phyloP scores from a whole-genome alignment of 2,329 filamentous ascomycete species.

The Amesomyces nigricolor region DNA sequence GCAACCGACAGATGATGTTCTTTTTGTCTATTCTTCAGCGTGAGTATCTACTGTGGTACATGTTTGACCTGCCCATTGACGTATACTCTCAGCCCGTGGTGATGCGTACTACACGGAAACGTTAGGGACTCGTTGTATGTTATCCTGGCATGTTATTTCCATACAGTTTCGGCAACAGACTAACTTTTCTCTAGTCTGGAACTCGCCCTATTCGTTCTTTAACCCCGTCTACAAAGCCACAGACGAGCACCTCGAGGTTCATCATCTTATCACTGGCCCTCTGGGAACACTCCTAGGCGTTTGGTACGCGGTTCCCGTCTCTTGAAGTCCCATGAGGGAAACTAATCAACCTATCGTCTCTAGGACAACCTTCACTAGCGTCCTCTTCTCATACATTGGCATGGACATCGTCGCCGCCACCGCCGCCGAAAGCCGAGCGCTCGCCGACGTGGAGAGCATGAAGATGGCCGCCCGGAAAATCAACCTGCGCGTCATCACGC shows the following conservation, averaged over 20 bases:
- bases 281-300: conserved; percentile 36
- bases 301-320: too few species aligned
- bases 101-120: conserved; percentile 34
- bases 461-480: conserved; percentile 39
- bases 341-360: too few species aligned
- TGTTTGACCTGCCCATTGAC: background rate
- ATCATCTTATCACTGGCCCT: conserved; percentile 29
- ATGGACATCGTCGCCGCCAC: conserved; percentile 38
- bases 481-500: conserved; percentile 32
- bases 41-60: conserved; percentile 20
- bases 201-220: conserved; percentile 36
- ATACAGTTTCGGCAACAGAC: background rate
- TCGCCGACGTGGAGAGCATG: conserved; percentile 35
- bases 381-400: conserved; percentile 35
- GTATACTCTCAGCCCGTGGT: conserved; percentile 27
- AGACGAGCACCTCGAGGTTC: conserved; percentile 28
- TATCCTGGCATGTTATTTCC: background rate
- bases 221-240: conserved; percentile 31
- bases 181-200: conserved; percentile 14
- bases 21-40: conserved; percentile 34
- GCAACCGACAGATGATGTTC: conserved; percentile 29
- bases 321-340: too few species aligned
- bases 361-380: conserved; percentile 35
- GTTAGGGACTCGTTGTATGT: conserved; percentile 33
- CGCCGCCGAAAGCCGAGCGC: conserved; percentile 33